phyloP scores from a whole-genome alignment of 169 alveolate genomes.

The Toxoplasma gondii region DNA sequence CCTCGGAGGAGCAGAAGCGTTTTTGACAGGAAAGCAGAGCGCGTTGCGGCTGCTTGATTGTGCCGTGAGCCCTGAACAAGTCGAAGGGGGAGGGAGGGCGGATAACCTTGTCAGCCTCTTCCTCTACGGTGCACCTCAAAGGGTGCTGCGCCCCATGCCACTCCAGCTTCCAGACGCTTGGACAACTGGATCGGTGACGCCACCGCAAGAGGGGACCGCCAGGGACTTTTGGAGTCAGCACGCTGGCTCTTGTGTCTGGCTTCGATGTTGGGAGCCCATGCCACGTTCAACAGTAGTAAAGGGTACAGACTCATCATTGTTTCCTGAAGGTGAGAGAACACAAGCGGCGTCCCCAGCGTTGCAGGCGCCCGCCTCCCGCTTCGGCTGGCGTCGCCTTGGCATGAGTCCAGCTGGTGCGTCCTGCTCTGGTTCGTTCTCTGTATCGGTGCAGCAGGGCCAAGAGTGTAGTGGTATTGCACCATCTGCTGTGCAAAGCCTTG shows the following conservation, averaged over 20 bases:
- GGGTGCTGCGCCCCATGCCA: constrained; percentile 1
- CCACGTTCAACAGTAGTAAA: background rate
- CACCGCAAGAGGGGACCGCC: background rate
- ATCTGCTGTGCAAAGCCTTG: background rate
- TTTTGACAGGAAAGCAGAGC: background rate
- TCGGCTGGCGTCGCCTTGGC: background rate
- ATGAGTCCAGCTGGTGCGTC: background rate
- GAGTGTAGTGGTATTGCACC: background rate
- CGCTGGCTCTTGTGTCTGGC: background rate
- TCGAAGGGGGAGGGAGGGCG: constrained; percentile 60
- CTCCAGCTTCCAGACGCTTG: background rate
- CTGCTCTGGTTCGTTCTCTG: background rate
- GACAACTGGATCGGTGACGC: background rate
- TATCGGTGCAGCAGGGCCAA: background rate
- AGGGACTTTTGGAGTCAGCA: background rate
- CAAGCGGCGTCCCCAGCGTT: background rate
- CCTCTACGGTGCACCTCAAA: background rate
- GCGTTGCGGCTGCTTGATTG: constrained; percentile 52
- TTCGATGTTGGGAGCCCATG: background rate
- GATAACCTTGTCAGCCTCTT: background rate
- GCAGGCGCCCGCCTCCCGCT: background rate
- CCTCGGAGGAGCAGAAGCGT: background rate
- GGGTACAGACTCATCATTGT: background rate
- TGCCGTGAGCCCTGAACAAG: constrained; percentile 62
- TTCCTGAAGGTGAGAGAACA: background rate